Base-by-base conservation (phyloP, 176 grass and related monocot genomes). In the Carex parvula region DNA sequence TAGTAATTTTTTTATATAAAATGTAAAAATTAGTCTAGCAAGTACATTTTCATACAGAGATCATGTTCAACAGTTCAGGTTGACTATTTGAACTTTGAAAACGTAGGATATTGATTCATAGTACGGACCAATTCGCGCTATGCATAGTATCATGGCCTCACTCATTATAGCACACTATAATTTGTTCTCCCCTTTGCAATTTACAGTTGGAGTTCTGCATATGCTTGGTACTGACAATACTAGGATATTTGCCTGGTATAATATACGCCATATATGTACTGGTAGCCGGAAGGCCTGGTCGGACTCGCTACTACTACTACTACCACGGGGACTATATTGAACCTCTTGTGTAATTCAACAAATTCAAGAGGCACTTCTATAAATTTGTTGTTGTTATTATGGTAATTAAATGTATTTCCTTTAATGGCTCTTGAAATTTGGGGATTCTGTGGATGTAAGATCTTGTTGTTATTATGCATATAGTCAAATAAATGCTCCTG, bases 141-240 rank as follows among this genome's bases (percentile, higher is more conserved):
- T 44, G 42, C 42, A 44, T 44, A 44, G 6, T 44, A 44, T 1
- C 41, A 44, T 44, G 7, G 7, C 6, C 41, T 44, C 42, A 8
- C 1, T 44, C 42, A 52, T 74, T 48, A 4, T 74, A 52, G 2
- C 70, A 53, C 9, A 22, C 15, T 72, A 48, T 64, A 62, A 80
- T 64, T 4, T 65, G 63, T 82, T 29, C 29, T 67, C 3, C 1
- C 24, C 24, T 82, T 44, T 82, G 61, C 17, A 82, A 82, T 64
- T 60, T 64, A 53, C 80, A 82, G 80, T n/a, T 67, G 12, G 80
- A 82, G 15, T 82, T 82, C 80, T 82, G 80, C 37, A 82, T 82
- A 82, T 82, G 80, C 80, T 67, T 82, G 61, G 61, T 82, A 6
- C 63, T 82, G 61, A 82, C 80, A 82, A 16, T 82, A 67, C 80